Conservation (phyloP, 495 filamentous ascomycete genomes). For the Elaphomyces granulatus region DNA sequence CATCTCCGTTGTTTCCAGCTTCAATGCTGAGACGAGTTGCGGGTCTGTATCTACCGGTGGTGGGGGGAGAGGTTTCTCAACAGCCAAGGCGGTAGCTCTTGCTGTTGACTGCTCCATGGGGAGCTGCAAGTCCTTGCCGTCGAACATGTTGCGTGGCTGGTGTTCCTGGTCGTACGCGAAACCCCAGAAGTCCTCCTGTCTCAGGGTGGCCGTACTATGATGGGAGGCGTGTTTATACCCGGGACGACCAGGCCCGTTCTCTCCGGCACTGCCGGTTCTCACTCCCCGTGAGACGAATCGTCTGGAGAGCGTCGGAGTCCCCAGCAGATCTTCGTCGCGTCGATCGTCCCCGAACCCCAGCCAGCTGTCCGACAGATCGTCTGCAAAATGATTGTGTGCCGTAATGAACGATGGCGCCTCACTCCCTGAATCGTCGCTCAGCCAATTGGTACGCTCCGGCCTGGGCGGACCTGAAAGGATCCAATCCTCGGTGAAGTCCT, state of each 20-base stretch:
- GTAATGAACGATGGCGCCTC: conserved; percentile 34
- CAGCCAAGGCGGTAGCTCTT: conserved; percentile 11
- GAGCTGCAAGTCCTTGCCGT: conserved; percentile 15
- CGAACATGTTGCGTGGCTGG: conserved; percentile 21
- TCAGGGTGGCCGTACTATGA: conserved; percentile 49
- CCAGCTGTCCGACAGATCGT: conserved; percentile 31
- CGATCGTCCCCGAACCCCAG: conserved; percentile 31
- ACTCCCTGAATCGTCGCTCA: conserved; percentile 56
- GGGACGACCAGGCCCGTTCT: conserved; percentile 14
- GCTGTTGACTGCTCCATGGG: conserved; percentile 11
- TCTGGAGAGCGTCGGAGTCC: conserved; percentile 27
- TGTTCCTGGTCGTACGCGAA: conserved; percentile 33
- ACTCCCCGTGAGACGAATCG: conserved; percentile 17
- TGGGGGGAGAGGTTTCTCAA: conserved; percentile 36
- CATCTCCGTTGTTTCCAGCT: not conserved
- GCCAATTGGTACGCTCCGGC: conserved; percentile 54
- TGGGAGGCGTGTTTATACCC: conserved; percentile 33
- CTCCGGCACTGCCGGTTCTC: conserved; percentile 5
- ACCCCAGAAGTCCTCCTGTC: conserved; percentile 42
- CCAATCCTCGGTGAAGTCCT: conserved; percentile 63
- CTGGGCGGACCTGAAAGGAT: conserved; percentile 48
- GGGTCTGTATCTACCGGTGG: conserved; percentile 18
- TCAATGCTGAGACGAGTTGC: conserved; percentile 2
- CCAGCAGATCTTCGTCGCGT: conserved; percentile 26
- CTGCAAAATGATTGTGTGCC: conserved; percentile 29